Evolutionary conservation across 2,329 filamentous ascomycete species (phyloP).

Genomic region (Colletotrichum sp.): DNA sequence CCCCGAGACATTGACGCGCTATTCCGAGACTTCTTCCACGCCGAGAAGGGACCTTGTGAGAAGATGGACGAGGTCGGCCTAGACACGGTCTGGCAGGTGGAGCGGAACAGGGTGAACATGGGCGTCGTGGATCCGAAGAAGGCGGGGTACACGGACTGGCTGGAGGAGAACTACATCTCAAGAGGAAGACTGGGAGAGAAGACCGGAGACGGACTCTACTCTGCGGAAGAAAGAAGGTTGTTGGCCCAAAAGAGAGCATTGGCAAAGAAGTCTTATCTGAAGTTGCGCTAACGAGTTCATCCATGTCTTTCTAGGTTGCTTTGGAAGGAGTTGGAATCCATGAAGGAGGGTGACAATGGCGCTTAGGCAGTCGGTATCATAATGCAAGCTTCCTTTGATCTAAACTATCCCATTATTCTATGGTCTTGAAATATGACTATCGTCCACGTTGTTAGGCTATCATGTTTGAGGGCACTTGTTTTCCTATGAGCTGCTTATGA

Average conservation of each 20-base stretch:
- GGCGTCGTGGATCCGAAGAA: constrained; percentile 11
- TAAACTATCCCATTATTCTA: background rate
- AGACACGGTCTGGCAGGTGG: constrained; percentile 34
- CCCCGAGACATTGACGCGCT: constrained; percentile 35
- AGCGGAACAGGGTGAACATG: constrained; percentile 25
- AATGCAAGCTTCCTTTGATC: background rate
- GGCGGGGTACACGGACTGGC: constrained; percentile 22
- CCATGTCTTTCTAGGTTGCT: background rate
- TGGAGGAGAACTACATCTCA: constrained; percentile 30
- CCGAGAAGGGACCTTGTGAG: constrained; percentile 32
- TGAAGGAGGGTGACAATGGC: background rate
- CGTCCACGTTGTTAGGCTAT: background rate
- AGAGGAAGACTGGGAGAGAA: constrained; percentile 32
- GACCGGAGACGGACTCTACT: constrained; percentile 31
- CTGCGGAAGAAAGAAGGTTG: constrained; percentile 25
- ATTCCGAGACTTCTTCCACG: constrained; percentile 33
- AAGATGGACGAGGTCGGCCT: constrained; percentile 38
- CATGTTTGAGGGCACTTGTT: background rate
- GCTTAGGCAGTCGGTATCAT: background rate
- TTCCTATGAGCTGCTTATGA: background rate
- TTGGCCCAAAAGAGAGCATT: constrained; percentile 24
- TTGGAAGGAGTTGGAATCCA: background rate
- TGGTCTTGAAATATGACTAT: background rate
- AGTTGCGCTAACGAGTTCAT: background rate
- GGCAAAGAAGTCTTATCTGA: background rate